Evolutionary conservation across 2,329 filamentous ascomycete species (phyloP), one percentile per base, ranked within the genome.

Genomic region (Penicillium sp.): DNA sequence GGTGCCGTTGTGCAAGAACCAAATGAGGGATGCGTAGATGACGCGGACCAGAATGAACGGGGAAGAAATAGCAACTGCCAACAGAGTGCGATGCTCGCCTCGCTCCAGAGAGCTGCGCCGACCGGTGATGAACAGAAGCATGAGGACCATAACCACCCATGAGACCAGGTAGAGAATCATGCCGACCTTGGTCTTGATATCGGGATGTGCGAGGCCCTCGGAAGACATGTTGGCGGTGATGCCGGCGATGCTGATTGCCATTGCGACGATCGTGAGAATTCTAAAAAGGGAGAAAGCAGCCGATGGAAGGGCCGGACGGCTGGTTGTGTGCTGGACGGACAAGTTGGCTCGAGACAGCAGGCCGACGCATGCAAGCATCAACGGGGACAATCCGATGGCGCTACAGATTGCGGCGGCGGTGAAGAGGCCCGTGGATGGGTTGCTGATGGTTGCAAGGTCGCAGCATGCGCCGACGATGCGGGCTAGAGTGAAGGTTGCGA

Each of bases 11-110:
- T 68, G 54, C 20, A 69, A 56, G 63, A 79, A 82, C 16, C 70
- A 70, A 5, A 69, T 65, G 35, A 79, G 52, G n/a, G 70, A 60
- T 0, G 75, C 72, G 64, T 80, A 83, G 44, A 76, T 46, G 3
- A 83, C 60, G 24, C 81, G 74, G 9, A 81, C 69, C 4, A 78
- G 61, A 46, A 83, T 68, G 56, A 83, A 77, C 0, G 80, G 80
- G 11, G 76, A 58, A 0, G 76, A 72, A 2, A 74, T 44, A 0
- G 62, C 69, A 5, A 81, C 69, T 6, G 75, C 76, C 7, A 75
- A 50, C 7, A 80, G 56, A 18, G 81, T 61, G 5, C 76, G 73
- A 47, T 73, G 74, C 65, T 83, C 79, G 28, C 77, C 76, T 5
- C 55, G 28, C 41, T 74, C 68, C 20, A 76, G 66, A 49, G 67